Percentiles rank a stretch among this genome's conserved stretches.
Evolutionary conservation across 2,329 filamentous ascomycete species (phyloP).

Genomic region (Pseudogymnoascus sp.): DNA sequence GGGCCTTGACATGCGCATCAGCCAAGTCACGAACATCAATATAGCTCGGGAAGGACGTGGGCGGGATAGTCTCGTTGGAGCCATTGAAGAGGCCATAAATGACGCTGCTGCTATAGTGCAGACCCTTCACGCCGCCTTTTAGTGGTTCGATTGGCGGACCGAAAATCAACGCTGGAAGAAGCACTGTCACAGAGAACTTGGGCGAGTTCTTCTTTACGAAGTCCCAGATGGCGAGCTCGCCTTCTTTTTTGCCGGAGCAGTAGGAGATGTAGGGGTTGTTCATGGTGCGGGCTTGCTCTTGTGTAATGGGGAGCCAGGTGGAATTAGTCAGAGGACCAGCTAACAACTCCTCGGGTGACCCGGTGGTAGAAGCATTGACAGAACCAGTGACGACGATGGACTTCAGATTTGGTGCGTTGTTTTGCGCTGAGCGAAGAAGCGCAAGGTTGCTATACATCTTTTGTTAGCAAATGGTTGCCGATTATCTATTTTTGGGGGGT

Average conservation of each 20-base stretch:
- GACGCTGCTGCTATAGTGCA: constrained; percentile 22
- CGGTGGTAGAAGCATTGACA: constrained; percentile 22
- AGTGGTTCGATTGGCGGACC: constrained; percentile 25
- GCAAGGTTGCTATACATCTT: constrained; percentile 19
- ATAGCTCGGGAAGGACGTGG: constrained; percentile 20
- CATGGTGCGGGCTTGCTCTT: constrained; percentile 19
- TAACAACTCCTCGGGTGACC: constrained; percentile 21
- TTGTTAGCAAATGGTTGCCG: neutral
- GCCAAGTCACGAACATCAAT: constrained; percentile 27
- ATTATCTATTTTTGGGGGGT: neutral
- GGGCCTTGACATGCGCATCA: constrained; percentile 22
- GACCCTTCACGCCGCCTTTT: constrained; percentile 17
- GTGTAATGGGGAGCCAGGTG: constrained; percentile 22
- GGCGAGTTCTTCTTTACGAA: constrained; percentile 21
- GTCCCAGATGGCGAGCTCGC: constrained; percentile 26
- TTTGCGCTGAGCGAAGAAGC: constrained; percentile 24
- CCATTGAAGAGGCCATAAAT: constrained; percentile 26
- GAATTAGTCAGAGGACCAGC: constrained; percentile 18
- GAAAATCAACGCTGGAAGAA: constrained; percentile 25
- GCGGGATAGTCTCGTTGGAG: constrained; percentile 19
- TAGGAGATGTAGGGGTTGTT: constrained; percentile 24
- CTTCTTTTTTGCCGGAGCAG: constrained; percentile 25
- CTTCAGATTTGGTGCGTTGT: constrained; percentile 24
- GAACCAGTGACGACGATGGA: constrained; percentile 27
- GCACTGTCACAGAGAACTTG: constrained; percentile 20